A percentile compares a stretch with the other conserved stretches of the same genome.
phyloP scores from a whole-genome alignment of 2,329 filamentous ascomycete genomes.

The Pseudocercospora fuligena region DNA sequence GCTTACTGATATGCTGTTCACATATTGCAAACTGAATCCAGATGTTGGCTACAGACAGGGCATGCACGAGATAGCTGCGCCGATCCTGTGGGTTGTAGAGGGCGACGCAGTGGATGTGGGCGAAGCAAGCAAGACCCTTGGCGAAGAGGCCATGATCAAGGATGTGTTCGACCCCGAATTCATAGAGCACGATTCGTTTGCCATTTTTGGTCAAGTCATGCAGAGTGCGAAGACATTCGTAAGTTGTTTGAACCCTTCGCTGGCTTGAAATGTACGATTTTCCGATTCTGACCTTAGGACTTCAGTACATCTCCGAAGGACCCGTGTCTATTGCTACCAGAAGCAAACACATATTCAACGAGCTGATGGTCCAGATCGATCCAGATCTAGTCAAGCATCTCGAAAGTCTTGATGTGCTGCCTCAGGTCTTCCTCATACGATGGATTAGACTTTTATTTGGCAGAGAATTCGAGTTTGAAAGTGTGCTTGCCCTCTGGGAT shows the following conservation, averaged over 20 bases:
- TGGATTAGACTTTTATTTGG: slow-evolving; percentile 95
- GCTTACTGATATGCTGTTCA: slow-evolving; percentile 86
- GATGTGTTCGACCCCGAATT: slow-evolving; percentile 69
- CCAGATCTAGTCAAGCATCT: slow-evolving; percentile 83
- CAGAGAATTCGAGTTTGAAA: slow-evolving; percentile 87
- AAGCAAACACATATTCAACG: slow-evolving; percentile 85
- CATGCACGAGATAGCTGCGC: slow-evolving; percentile 95
- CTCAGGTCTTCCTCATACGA: slow-evolving; percentile 96
- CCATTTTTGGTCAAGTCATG: slow-evolving; percentile 86
- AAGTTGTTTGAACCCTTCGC: slow-evolving; percentile 42
- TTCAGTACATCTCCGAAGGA: slow-evolving; percentile 56
- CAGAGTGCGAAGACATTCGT: slow-evolving; percentile 72
- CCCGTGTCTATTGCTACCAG: slow-evolving; percentile 71
- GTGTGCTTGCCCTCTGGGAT: slow-evolving; percentile 87
- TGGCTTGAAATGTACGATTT: slow-evolving; percentile 16
- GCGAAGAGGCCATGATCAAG: slow-evolving; percentile 38
- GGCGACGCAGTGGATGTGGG: slow-evolving; percentile 72
- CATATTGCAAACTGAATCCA: slow-evolving; percentile 92
- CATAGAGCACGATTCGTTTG: slow-evolving; percentile 89
- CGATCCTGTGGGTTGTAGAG: slow-evolving; percentile 79
- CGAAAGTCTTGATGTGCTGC: slow-evolving; percentile 82
- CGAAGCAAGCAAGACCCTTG: slow-evolving; percentile 37
- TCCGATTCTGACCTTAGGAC: not conserved
- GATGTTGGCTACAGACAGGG: slow-evolving; percentile 92
- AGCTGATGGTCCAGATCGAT: slow-evolving; percentile 76